Conservation (phyloP, 202 grass and related monocot genomes). For the Carex sylvatica region DNA sequence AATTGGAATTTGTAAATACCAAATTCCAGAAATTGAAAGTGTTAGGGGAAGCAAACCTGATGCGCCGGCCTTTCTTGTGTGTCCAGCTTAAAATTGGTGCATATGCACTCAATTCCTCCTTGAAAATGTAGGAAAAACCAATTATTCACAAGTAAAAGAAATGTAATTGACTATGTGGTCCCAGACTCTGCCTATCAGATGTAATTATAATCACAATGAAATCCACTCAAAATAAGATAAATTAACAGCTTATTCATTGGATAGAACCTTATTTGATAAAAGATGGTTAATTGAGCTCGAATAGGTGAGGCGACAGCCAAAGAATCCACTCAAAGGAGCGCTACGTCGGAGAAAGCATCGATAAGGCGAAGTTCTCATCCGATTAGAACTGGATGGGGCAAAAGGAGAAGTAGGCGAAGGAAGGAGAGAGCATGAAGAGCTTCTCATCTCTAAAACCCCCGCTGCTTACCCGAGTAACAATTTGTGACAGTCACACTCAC, state of each 20-base stretch:
- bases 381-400: conserved; percentile 4
- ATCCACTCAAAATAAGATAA: neutral
- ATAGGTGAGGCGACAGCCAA: conserved; percentile 1
- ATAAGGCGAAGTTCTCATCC: neutral
- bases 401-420: conserved; percentile 12
- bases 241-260: neutral
- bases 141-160: neutral
- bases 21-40: neutral
- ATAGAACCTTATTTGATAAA: conserved; percentile 17
- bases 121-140: neutral
- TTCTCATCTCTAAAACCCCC: conserved; percentile 21
- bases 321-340: conserved; percentile 3
- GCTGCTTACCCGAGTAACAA: neutral
- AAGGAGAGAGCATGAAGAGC: neutral
- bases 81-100: neutral
- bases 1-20: neutral
- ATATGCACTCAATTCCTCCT: conserved; percentile 7
- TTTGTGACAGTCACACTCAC: neutral
- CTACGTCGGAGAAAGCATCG: neutral
- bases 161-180: neutral
- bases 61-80: neutral
- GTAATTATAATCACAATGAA: neutral
- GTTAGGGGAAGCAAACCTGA: conserved; percentile 8
- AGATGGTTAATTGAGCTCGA: neutral
- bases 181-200: neutral